A percentile compares a stretch with the other conserved stretches of the same genome.
Evolutionary conservation across 495 filamentous ascomycete genomes (phyloP).

Genomic region (Hypoxylon fuscum): DNA sequence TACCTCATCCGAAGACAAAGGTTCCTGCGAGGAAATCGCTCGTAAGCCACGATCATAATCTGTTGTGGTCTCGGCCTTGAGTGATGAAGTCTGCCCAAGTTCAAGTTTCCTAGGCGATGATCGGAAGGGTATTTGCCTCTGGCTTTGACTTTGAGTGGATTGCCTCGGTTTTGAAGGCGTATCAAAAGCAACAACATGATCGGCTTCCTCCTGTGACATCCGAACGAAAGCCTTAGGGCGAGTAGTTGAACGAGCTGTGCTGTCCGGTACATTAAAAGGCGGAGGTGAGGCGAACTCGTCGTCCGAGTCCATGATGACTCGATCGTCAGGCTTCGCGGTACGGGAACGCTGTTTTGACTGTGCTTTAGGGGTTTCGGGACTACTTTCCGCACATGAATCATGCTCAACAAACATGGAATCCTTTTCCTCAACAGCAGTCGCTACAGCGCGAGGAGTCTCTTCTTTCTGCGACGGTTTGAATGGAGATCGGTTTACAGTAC

Average conservation of each 20-base stretch:
- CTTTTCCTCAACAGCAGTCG: neutral
- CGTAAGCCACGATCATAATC: slow-evolving; percentile 8
- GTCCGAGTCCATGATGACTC: slow-evolving; percentile 60
- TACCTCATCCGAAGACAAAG: slow-evolving; percentile 10
- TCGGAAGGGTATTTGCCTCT: slow-evolving; percentile 24
- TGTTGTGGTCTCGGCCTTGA: slow-evolving; percentile 7
- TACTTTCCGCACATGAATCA: slow-evolving; percentile 13
- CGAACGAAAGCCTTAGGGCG: slow-evolving; percentile 25
- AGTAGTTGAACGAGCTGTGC: slow-evolving; percentile 23
- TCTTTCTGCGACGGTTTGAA: slow-evolving; percentile 25
- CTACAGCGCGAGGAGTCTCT: neutral
- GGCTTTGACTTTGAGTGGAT: slow-evolving; percentile 9
- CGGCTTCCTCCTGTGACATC: slow-evolving; percentile 25
- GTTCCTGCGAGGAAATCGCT: slow-evolving; percentile 19
- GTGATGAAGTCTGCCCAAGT: slow-evolving; percentile 10
- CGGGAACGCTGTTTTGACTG: slow-evolving; percentile 2
- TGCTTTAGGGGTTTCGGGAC: slow-evolving; percentile 21
- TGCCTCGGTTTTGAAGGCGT: slow-evolving; percentile 33
- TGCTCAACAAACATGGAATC: neutral
- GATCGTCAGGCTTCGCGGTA: slow-evolving; percentile 25
- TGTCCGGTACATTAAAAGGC: slow-evolving; percentile 22
- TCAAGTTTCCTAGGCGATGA: slow-evolving; percentile 38
- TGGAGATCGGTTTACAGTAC: slow-evolving; percentile 32
- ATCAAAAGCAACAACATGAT: slow-evolving; percentile 33
- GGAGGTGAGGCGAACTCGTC: slow-evolving; percentile 53